Percentiles rank a stretch among this genome's conserved stretches.
These are phyloP conservation scores for Rhodotorula kratochvilovae DNA, from an alignment of 768 basidiomycete species.

Conservation along the genomic window DNA sequence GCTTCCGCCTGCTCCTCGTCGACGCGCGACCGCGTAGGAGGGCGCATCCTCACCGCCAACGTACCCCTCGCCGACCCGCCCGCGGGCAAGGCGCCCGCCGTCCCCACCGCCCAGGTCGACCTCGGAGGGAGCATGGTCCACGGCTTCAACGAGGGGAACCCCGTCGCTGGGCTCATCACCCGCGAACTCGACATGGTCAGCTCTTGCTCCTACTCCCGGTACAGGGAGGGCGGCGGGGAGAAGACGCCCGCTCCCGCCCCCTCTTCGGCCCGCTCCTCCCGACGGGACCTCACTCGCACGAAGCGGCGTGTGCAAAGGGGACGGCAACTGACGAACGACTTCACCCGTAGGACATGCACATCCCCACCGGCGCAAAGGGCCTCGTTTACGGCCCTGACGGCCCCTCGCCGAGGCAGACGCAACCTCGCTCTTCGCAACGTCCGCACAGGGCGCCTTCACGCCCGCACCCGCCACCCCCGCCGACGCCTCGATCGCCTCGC, in stretches of 20 bases:
- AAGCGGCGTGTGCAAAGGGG: no score
- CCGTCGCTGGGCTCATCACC: conserved; percentile 1
- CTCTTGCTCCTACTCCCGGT: no score
- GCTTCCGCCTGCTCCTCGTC: conserved; percentile 18
- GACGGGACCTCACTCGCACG: no score
- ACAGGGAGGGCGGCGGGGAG: no score
- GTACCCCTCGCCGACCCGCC: background rate
- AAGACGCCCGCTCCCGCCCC: no score
- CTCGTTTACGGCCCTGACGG: conserved; percentile 26
- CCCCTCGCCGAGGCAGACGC: conserved; percentile 17
- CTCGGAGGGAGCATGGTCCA: conserved; percentile 32
- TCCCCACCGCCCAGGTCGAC: conserved; percentile 14
- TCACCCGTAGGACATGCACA: conserved; percentile 17
- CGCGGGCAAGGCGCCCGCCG: background rate
- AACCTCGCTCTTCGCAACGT: conserved; percentile 11
- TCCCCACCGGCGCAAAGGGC: conserved; percentile 21
- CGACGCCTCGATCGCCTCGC: conserved; percentile 20
- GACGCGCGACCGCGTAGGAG: conserved; percentile 31
- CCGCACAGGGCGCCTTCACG: conserved; percentile 20
- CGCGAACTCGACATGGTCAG: conserved; percentile 12
- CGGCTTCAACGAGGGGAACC: conserved; percentile 30
- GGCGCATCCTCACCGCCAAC: conserved; percentile 15
- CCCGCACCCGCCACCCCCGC: background rate
- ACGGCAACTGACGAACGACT: no score
- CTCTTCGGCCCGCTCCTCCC: no score